These are phyloP conservation scores for Perkinsus chesapeaki DNA, from an alignment of 169 alveolate genomes.

Conservation along the genomic window DNA sequence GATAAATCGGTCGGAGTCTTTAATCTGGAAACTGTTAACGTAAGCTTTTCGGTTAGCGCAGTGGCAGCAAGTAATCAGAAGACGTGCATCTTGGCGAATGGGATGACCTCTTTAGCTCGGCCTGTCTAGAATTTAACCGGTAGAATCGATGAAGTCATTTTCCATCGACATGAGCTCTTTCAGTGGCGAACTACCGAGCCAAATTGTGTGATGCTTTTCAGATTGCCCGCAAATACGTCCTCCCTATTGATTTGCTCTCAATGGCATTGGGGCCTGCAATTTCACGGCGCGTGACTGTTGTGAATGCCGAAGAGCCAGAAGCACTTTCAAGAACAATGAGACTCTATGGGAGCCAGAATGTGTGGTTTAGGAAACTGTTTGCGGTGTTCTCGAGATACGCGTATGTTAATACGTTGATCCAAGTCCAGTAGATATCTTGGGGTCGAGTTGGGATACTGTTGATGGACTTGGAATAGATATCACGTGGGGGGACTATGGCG, in stretches of 20 bases:
- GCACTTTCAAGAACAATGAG: constrained; percentile 22
- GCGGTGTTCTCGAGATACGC: constrained; percentile 55
- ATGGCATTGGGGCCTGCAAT: constrained; percentile 21
- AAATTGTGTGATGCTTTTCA: too few relatives aligned
- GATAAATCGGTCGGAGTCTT: constrained; percentile 32
- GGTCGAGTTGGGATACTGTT: not conserved
- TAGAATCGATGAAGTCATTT: too few relatives aligned
- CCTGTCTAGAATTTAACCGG: too few relatives aligned
- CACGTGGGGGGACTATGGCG: too few relatives aligned
- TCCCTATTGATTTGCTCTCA: constrained; percentile 19
- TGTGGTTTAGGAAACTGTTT: constrained; percentile 58
- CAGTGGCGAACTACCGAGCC: too few relatives aligned
- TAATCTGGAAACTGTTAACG: constrained; percentile 43
- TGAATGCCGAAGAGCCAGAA: not conserved
- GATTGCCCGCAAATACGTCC: constrained; percentile 39
- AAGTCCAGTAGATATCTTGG: too few relatives aligned
- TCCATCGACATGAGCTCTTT: too few relatives aligned
- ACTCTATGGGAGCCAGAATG: constrained; percentile 52
- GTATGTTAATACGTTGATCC: constrained; percentile 39
- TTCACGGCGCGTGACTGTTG: constrained; percentile 30
- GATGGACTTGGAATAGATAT: too few relatives aligned
- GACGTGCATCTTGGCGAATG: too few relatives aligned
- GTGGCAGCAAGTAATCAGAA: too few relatives aligned
- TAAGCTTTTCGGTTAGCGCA: too few relatives aligned
- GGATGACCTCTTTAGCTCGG: too few relatives aligned